phyloP scores from a whole-genome alignment of 345 rosid genomes.

The Syzygium grande region DNA sequence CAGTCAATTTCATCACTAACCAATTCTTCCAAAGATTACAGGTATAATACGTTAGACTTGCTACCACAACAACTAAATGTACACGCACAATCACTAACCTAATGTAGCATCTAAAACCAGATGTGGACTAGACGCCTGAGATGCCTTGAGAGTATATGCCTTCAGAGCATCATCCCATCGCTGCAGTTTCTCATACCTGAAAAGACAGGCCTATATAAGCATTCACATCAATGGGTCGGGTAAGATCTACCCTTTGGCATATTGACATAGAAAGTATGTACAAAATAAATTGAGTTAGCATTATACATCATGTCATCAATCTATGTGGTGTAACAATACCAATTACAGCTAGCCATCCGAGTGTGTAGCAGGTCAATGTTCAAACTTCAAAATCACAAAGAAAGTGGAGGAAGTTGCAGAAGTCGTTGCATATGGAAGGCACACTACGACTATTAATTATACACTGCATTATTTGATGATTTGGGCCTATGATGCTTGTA shows the following conservation, averaged over 20 bases:
- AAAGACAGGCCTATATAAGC: not conserved
- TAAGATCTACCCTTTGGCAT: not conserved
- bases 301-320: not conserved
- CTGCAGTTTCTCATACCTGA: slow-evolving; percentile 99
- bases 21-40: not conserved
- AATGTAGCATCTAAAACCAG: slow-evolving; percentile 78
- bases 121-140: slow-evolving; percentile 76
- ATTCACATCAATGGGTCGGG: not conserved
- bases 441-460: not conserved
- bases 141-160: slow-evolving; percentile 84
- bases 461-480: not conserved
- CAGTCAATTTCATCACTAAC: not conserved
- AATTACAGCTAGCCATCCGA: not conserved
- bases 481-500: not conserved
- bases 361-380: not conserved
- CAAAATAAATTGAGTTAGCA: not conserved
- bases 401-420: not conserved
- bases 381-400: not conserved
- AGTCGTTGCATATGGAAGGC: not conserved
- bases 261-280: not conserved
- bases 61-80: not conserved
- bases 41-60: not conserved
- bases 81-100: slow-evolving; percentile 30
- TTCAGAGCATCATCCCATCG: slow-evolving; percentile 99
- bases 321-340: not conserved